A percentile compares a stretch with the other conserved stretches of the same genome.
phyloP scores from a whole-genome alignment of 1,139 yeast species.

The Komagataea norvegica region DNA sequence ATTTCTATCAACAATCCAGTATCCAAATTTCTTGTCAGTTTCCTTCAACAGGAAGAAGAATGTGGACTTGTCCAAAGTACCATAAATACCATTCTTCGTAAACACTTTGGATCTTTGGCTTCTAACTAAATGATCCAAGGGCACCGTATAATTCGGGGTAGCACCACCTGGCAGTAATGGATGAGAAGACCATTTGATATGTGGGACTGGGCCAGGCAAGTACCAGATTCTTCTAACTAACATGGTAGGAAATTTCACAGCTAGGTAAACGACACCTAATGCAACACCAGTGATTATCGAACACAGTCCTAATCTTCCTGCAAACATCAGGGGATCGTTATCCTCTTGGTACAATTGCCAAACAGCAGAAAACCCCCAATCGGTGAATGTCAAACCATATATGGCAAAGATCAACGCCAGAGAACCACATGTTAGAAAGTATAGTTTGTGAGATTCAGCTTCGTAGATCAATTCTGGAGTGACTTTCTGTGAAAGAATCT shows the following conservation, averaged over 20 bases:
- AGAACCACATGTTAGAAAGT: conserved; percentile 65
- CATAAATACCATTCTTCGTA: conserved; percentile 85
- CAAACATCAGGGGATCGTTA: conserved; percentile 35
- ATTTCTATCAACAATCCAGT: conserved; percentile 78
- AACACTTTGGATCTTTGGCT: conserved; percentile 65
- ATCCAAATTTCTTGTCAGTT: conserved; percentile 40
- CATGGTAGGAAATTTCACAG: conserved; percentile 57
- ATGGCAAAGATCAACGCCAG: conserved; percentile 63
- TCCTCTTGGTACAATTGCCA: conserved; percentile 57
- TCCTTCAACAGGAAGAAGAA: conserved; percentile 73
- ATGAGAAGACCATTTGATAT: conserved; percentile 64
- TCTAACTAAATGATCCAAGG: conserved; percentile 50
- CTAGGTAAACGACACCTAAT: conserved; percentile 40
- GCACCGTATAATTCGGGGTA: conserved; percentile 69
- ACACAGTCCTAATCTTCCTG: conserved; percentile 37
- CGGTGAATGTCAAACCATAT: conserved; percentile 61
- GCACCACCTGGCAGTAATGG: conserved; percentile 73
- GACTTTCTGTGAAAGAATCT: conserved; percentile 48
- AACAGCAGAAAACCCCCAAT: conserved; percentile 56
- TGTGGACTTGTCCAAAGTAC: conserved; percentile 70
- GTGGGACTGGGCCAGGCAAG: conserved; percentile 51
- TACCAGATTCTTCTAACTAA: conserved; percentile 74
- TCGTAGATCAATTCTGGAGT: conserved; percentile 76
- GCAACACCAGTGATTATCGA: conserved; percentile 38
- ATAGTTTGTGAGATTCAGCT: conserved; percentile 77